phyloP scores from a whole-genome alignment of 2,329 filamentous ascomycete genomes.

The Chaetothyriales sp. region DNA sequence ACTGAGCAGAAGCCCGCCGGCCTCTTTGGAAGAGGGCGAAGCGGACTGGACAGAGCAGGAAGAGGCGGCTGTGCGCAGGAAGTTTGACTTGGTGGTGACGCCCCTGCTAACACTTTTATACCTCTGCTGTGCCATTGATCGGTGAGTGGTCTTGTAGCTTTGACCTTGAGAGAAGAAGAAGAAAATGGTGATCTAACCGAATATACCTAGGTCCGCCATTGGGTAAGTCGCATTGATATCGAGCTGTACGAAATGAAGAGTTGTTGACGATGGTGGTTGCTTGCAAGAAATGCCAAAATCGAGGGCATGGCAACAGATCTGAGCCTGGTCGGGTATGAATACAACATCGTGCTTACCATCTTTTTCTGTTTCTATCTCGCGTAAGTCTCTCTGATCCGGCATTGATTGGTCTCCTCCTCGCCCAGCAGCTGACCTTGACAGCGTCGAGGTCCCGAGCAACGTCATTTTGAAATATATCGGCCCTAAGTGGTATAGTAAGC shows the following conservation, averaged over 20 bases:
- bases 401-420: constrained; percentile 29
- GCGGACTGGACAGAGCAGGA: constrained; percentile 12
- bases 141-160: background rate
- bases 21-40: too few relatives aligned
- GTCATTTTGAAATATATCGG: constrained; percentile 40
- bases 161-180: background rate
- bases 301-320: constrained; percentile 37
- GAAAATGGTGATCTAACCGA: too few relatives aligned
- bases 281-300: constrained; percentile 11
- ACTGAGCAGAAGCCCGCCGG: too few relatives aligned
- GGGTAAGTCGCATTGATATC: background rate
- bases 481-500: constrained; percentile 28
- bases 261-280: constrained; percentile 4
- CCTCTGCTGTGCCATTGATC: constrained; percentile 13
- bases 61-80: constrained; percentile 11
- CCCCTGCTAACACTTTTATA: constrained; percentile 14
- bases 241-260: too few relatives aligned
- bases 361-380: constrained; percentile 32
- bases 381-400: constrained; percentile 17
- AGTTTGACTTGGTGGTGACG: constrained; percentile 12
- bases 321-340: constrained; percentile 31
- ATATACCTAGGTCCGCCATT: background rate
- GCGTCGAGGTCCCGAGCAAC: constrained; percentile 47
- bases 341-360: constrained; percentile 27
- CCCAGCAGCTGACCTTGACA: constrained; percentile 19